A percentile compares a stretch with the other conserved stretches of the same genome.
These are phyloP conservation scores for Iris pallida DNA, from an alignment of 116 monocot species.

Conservation along the genomic window DNA sequence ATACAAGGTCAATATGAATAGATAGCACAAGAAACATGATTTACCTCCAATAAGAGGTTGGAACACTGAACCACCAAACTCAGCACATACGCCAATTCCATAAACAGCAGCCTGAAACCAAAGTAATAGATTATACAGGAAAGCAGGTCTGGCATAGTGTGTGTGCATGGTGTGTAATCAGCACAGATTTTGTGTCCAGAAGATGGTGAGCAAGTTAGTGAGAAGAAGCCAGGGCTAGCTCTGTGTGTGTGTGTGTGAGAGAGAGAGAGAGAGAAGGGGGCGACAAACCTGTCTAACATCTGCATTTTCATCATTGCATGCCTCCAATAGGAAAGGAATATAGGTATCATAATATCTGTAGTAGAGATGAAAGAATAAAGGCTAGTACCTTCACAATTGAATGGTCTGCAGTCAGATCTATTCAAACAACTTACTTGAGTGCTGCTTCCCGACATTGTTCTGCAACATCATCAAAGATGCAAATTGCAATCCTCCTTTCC, in stretches of 20 bases:
- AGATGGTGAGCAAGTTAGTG: no score
- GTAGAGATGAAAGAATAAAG: slow-evolving; percentile 5
- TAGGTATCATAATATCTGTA: slow-evolving; percentile 87
- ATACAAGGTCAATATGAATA: no score
- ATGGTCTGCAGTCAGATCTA: not conserved
- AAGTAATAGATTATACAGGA: not conserved
- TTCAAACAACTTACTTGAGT: slow-evolving; percentile 52
- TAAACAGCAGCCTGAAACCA: slow-evolving; percentile 83
- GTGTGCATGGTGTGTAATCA: not conserved
- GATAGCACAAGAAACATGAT: no score
- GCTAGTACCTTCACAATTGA: not conserved
- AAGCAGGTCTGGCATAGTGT: no score
- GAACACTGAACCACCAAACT: slow-evolving; percentile 86
- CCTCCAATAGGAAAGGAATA: slow-evolving; percentile 86
- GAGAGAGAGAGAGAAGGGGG: not conserved
- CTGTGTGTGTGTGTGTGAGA: not conserved
- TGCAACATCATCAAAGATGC: slow-evolving; percentile 96
- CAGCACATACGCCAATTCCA: slow-evolving; percentile 97
- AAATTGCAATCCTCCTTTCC: slow-evolving; percentile 94
- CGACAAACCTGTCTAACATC: slow-evolving; percentile 83
- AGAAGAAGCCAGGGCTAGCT: no score
- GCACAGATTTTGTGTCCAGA: no score
- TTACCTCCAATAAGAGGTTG: slow-evolving; percentile 83
- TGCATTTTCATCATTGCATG: slow-evolving; percentile 79
- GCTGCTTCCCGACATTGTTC: slow-evolving; percentile 92